Conservation (phyloP, 805 yeast species). For the Saccharomycopsis microspora region DNA sequence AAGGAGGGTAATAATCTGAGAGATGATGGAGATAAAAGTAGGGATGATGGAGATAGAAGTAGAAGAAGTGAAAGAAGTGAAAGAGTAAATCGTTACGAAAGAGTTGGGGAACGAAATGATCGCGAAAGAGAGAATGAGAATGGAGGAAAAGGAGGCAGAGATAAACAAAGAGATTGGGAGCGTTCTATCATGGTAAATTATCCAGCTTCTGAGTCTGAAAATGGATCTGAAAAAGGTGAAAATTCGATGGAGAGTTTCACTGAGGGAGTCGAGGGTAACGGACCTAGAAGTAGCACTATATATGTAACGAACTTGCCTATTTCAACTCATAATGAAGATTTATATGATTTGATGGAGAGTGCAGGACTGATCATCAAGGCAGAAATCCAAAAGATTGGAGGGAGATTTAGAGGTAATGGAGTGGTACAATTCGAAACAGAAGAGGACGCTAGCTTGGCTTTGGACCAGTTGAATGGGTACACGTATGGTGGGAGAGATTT, state of each 20-base stretch:
- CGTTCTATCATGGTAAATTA: constrained; percentile 5
- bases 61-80: background rate
- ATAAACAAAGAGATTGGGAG: constrained; percentile 10
- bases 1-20: constrained; percentile 18
- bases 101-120: constrained; percentile 2
- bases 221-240: background rate
- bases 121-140: constrained; percentile 11
- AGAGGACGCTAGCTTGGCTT: constrained; percentile 64
- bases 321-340: constrained; percentile 78
- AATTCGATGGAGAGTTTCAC: constrained; percentile 33
- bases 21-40: constrained; percentile 11
- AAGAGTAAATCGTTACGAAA: background rate
- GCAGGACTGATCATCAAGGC: constrained; percentile 69
- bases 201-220: constrained; percentile 9
- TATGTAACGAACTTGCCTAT: constrained; percentile 76
- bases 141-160: constrained; percentile 6
- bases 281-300: constrained; percentile 48
- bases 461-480: constrained; percentile 65
- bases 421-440: constrained; percentile 63
- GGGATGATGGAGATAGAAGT: background rate
- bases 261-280: constrained; percentile 50
- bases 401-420: constrained; percentile 75
- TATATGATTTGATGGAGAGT: constrained; percentile 75
- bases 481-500: constrained; percentile 76
- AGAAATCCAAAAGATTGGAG: constrained; percentile 50